Percentiles rank a stretch among this genome's conserved stretches.
Evolutionary conservation across 306 rosid species (phyloP).

Genomic region (Vicia faba): DNA sequence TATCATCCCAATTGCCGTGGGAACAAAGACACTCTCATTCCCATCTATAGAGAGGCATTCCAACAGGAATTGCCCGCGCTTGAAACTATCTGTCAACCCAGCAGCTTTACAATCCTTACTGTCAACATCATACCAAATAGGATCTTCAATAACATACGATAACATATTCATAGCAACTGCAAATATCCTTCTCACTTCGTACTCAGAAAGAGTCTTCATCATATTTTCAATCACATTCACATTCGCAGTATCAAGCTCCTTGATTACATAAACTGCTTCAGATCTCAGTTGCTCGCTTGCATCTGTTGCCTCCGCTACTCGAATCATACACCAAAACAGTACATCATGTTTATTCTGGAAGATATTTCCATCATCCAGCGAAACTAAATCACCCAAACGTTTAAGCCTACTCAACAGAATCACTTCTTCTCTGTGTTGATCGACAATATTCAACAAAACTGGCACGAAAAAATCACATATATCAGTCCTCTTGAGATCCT

Average conservation of each 20-base stretch:
- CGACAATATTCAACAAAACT: not conserved
- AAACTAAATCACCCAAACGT: not conserved
- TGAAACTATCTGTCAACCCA: not conserved
- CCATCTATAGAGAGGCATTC: not conserved
- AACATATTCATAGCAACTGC: slow-evolving; percentile 20
- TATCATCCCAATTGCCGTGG: slow-evolving; percentile 6
- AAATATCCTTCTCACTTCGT: not conserved
- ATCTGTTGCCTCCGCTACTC: not conserved
- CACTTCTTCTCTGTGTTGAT: not conserved
- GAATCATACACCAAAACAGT: slow-evolving; percentile 28
- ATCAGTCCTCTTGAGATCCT: not conserved
- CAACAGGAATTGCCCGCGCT: slow-evolving; percentile 7
- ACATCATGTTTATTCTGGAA: not conserved
- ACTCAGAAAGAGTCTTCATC: not conserved
- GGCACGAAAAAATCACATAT: not conserved
- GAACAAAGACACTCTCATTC: not conserved
- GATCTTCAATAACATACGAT: slow-evolving; percentile 1
- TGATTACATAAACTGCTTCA: slow-evolving; percentile 12
- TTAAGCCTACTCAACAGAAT: not conserved
- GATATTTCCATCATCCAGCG: not conserved
- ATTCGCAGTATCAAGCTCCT: not conserved
- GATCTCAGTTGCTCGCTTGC: not conserved
- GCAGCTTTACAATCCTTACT: not conserved
- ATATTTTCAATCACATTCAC: not conserved
- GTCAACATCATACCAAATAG: slow-evolving; percentile 22